Evolutionary conservation across 192 early-diverging fungal species (phyloP), one percentile per base, ranked within the genome.

Genomic region (Hyaloraphidium curvatum): DNA sequence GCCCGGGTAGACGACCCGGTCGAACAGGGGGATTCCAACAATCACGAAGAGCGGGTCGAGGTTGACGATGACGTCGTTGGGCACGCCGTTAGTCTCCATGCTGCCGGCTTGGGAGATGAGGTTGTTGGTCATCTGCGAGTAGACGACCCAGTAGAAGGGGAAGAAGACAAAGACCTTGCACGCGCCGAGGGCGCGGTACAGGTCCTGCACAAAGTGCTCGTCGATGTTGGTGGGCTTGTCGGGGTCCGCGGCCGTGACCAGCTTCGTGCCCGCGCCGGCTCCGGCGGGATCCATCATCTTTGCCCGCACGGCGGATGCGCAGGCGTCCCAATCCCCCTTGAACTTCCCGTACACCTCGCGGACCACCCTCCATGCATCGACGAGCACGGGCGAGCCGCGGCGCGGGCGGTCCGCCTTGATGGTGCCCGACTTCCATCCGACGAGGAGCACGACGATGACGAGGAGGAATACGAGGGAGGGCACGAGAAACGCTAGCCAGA

Each of bases 101-200:
- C 67, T 69, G 48, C 64, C 67, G 37, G 73, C 71, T 55, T 76
- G 75, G 21, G 73, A 71, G 30, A 77, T 64, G 59, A 83, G 60
- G 57, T 78, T 80, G 61, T 68, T 73, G 25, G 61, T 63, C 55
- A 80, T 79, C 57, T 83, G 75, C 51, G 61, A 59, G 54, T 79
- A 80, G 31, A 76, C 75, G 30, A 80, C 69, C 83, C 81, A 86
- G 68, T 75, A 86, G 56, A 86, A 52, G 1, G 83, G 83, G 61
- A 66, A 86, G 61, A 72, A 78, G 30, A 71, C 60, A 61, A 83
- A 83, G 33, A 86, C 73, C 50, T 65, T 65, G 68, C 79, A 81
- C 28, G 81, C 77, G 41, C 71, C 64, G 29, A 82, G 52, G 0
- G 74, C 66, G 28, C 66, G 58, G 27, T 64, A 63, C 54, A 82